Conservation (phyloP, 257 asterid species). For the Solanum verrucosum region DNA sequence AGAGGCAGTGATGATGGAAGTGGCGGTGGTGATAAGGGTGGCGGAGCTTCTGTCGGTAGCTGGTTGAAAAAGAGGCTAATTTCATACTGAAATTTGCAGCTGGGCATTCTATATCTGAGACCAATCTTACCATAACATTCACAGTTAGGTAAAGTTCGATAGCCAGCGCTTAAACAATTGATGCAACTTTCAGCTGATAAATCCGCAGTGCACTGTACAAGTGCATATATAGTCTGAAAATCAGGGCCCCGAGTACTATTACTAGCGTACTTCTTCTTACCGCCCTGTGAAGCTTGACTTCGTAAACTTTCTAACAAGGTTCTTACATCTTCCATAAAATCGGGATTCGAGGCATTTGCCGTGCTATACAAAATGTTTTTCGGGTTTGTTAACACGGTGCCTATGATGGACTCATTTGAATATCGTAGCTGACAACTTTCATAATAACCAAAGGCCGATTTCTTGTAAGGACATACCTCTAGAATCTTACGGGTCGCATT, state of each 20-base stretch:
- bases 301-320: background rate
- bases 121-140: background rate
- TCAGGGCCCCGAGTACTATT: background rate
- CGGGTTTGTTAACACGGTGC: background rate
- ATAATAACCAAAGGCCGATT: slow-evolving; percentile 4
- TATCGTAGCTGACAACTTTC: background rate
- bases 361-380: fast-evolving
- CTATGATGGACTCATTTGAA: background rate
- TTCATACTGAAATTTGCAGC: background rate
- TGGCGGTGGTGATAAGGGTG: background rate
- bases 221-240: background rate
- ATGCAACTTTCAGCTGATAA: background rate
- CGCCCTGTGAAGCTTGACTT: background rate
- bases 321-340: background rate
- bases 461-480: slow-evolving; percentile 5
- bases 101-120: background rate
- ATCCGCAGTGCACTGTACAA: background rate
- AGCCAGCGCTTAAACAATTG: background rate
- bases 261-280: background rate
- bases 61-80: fast-evolving
- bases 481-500: background rate
- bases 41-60: background rate
- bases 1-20: background rate
- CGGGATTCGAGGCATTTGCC: too few relatives aligned
- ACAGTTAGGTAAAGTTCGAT: background rate